Evolutionary conservation across 441 rosid genomes (phyloP).

Genomic region (Mallotus repandus): DNA sequence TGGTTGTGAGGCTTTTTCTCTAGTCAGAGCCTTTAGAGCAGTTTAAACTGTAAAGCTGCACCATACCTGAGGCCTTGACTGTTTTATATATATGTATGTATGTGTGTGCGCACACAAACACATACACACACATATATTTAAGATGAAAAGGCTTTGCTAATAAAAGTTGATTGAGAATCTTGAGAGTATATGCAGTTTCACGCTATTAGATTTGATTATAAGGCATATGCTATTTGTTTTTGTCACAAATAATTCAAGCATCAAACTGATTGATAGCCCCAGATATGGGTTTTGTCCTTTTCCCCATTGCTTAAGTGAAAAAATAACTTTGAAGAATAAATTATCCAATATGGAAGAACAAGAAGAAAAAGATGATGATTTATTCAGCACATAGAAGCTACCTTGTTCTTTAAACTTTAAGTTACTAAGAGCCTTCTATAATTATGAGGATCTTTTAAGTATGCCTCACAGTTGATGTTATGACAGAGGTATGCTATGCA

Average conservation of each 20-base stretch:
- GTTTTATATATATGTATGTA: no score
- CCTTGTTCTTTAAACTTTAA: conserved; percentile 6
- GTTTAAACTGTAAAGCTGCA: no score
- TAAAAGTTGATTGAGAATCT: not conserved
- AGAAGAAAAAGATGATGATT: not conserved
- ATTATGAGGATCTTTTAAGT: conserved; percentile 18
- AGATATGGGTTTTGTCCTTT: not conserved
- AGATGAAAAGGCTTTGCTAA: no score
- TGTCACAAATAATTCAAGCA: not conserved
- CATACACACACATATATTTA: no score
- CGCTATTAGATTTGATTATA: not conserved
- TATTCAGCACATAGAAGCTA: not conserved
- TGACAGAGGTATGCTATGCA: conserved; percentile 91
- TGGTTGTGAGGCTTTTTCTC: not conserved
- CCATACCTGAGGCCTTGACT: no score
- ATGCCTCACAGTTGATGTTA: conserved; percentile 23
- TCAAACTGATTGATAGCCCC: conserved; percentile 10
- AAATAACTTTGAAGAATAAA: not conserved
- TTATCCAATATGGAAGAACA: not conserved
- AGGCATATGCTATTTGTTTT: not conserved
- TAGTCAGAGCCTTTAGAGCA: not conserved
- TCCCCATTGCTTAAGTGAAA: not conserved
- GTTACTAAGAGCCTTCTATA: conserved; percentile 3
- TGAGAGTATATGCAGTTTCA: not conserved
- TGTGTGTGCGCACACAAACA: no score